Percentiles rank a stretch among this genome's conserved stretches.
phyloP scores from a whole-genome alignment of 108 stramenopile species.

The Cyclotella atomus region DNA sequence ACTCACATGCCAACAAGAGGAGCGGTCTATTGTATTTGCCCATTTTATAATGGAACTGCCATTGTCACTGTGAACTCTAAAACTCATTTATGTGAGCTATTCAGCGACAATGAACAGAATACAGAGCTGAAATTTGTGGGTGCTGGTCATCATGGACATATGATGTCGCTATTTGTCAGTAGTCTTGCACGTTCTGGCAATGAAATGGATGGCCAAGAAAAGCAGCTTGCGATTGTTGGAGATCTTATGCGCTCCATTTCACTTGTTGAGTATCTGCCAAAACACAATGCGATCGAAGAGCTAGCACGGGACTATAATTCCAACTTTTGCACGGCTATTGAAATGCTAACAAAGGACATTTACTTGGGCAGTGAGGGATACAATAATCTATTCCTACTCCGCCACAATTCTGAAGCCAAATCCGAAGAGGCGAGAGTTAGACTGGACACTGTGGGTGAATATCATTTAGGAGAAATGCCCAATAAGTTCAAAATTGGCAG shows the following conservation, averaged over 20 bases:
- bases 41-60: conserved; percentile 76
- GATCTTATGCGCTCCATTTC: conserved; percentile 97
- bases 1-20: conserved; percentile 74
- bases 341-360: conserved; percentile 90
- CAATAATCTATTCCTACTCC: conserved; percentile 92
- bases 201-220: conserved; percentile 24
- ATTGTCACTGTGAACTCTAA: conserved; percentile 82
- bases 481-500: conserved; percentile 93
- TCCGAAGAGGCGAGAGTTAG: conserved; percentile 88
- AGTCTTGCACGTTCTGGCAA: conserved; percentile 56
- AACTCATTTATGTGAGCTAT: conserved; percentile 65
- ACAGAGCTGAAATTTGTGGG: conserved; percentile 56
- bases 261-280: conserved; percentile 85
- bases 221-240: conserved; percentile 93
- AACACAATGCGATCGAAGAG: conserved; percentile 87
- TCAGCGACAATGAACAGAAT: conserved; percentile 46
- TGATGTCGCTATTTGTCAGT: conserved; percentile 89
- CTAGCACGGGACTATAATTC: conserved; percentile 94
- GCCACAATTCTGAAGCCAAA: conserved; percentile 77
- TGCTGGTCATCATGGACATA: conserved; percentile 94
- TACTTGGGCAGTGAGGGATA: conserved; percentile 94
- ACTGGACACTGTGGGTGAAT: conserved; percentile 91
- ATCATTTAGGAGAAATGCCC: conserved; percentile 95
- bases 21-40: conserved; percentile 80
- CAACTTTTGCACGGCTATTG: conserved; percentile 95